phyloP scores from a whole-genome alignment of 495 filamentous ascomycete species.

The Amorphotheca resinae region DNA sequence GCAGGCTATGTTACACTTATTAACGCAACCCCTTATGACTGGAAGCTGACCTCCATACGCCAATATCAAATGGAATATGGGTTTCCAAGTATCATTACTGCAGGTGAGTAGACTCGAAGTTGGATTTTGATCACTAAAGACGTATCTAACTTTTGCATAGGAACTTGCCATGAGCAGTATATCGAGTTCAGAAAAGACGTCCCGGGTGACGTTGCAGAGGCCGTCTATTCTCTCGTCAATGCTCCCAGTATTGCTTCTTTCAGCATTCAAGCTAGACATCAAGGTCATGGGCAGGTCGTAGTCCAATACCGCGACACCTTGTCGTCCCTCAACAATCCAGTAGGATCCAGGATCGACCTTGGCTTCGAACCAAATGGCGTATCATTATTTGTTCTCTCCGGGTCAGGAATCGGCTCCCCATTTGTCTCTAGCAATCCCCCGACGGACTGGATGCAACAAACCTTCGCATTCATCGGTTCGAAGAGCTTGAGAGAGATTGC shows the following conservation, averaged over 20 bases:
- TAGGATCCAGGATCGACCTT: slow-evolving; percentile 20
- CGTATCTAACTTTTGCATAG: neutral
- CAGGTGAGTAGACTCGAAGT: slow-evolving; percentile 1
- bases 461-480: slow-evolving; percentile 21
- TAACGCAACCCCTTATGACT: slow-evolving; percentile 24
- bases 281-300: slow-evolving; percentile 12
- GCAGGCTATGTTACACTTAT: slow-evolving; percentile 23
- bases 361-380: slow-evolving; percentile 21
- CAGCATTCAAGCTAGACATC: slow-evolving; percentile 15
- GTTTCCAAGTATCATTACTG: slow-evolving; percentile 14
- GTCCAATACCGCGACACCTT: slow-evolving; percentile 22
- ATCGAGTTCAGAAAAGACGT: slow-evolving; percentile 17
- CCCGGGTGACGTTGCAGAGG: slow-evolving; percentile 21
- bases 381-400: slow-evolving; percentile 21
- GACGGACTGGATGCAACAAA: slow-evolving; percentile 22
- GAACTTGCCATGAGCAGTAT: slow-evolving; percentile 16
- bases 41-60: slow-evolving; percentile 19
- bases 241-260: slow-evolving; percentile 9
- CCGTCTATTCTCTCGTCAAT: slow-evolving; percentile 21
- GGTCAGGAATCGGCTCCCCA: slow-evolving; percentile 7
- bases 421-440: slow-evolving; percentile 13
- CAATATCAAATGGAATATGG: slow-evolving; percentile 24
- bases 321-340: slow-evolving; percentile 18
- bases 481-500: slow-evolving; percentile 21
- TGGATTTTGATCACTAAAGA: neutral